Evolutionary conservation across 163 green algal species (phyloP).

Genomic region (Chlamydomonas reinhardtii): DNA sequence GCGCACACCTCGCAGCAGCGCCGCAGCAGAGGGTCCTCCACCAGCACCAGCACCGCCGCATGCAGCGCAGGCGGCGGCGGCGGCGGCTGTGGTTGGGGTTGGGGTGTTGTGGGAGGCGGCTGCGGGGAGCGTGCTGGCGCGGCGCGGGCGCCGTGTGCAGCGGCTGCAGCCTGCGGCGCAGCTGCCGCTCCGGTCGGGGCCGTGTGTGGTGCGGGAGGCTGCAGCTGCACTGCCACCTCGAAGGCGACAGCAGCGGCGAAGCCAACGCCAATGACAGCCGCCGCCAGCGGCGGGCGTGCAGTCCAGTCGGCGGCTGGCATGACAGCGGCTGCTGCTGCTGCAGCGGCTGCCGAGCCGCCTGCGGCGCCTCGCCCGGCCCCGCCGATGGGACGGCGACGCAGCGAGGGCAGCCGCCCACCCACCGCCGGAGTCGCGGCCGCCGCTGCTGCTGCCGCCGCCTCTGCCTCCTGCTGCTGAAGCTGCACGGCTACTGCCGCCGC

Average conservation of each 20-base stretch:
- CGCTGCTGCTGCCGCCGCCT: neutral
- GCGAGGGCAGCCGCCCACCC: neutral
- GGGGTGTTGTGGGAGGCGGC: no score
- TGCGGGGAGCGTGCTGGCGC: no score
- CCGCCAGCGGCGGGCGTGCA: neutral
- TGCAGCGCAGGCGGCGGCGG: neutral
- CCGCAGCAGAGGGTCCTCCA: slow-evolving; percentile 70
- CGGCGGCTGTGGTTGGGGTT: no score
- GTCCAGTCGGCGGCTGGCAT: neutral
- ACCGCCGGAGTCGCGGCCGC: neutral
- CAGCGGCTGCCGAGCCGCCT: neutral
- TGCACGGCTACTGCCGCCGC: slow-evolving; percentile 20
- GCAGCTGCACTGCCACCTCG: slow-evolving; percentile 84
- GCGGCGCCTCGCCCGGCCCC: neutral
- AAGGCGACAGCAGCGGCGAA: slow-evolving; percentile 75
- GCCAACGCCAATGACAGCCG: slow-evolving; percentile 68
- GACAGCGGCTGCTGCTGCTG: neutral
- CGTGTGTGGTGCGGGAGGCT: neutral
- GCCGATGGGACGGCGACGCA: neutral
- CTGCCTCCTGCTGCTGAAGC: neutral
- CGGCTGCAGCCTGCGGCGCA: neutral
- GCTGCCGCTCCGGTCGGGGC: neutral
- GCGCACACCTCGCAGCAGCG: slow-evolving; percentile 48
- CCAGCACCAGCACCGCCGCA: slow-evolving; percentile 69
- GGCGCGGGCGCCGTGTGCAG: neutral